Evolutionary conservation across 306 rosid genomes (phyloP).

Genomic region (Quercus robur): DNA sequence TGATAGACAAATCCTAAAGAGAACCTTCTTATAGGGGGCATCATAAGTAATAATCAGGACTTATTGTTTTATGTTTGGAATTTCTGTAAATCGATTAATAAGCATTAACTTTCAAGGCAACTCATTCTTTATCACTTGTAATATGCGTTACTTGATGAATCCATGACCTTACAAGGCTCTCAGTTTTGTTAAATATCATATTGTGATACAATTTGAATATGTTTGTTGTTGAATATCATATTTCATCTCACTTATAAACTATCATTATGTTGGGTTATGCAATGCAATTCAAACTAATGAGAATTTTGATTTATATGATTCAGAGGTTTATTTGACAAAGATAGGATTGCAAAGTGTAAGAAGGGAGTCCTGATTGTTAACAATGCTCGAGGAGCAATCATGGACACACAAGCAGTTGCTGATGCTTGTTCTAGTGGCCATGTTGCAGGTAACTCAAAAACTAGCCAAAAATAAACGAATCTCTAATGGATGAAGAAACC

Average conservation of each 20-base stretch:
- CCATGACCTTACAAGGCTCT: not conserved
- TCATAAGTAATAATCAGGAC: too few species aligned
- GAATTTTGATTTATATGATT: slow-evolving; percentile 19
- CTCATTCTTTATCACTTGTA: not conserved
- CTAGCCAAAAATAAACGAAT: not conserved
- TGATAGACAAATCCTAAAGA: not conserved
- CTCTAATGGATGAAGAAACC: not conserved
- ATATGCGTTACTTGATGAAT: not conserved
- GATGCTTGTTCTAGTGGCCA: slow-evolving; percentile 91
- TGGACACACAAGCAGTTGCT: slow-evolving; percentile 87
- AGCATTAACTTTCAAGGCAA: not conserved
- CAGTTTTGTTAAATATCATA: not conserved
- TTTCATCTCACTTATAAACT: not conserved
- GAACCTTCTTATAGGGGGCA: too few species aligned
- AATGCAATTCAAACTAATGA: not conserved
- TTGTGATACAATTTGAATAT: not conserved
- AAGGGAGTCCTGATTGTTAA: slow-evolving; percentile 84
- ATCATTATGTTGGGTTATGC: not conserved
- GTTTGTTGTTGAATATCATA: not conserved
- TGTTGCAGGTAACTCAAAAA: slow-evolving; percentile 59
- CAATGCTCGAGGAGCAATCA: slow-evolving; percentile 94
- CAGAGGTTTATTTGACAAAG: slow-evolving; percentile 83
- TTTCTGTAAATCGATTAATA: too few species aligned
- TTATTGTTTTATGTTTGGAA: too few species aligned
- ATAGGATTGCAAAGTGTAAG: slow-evolving; percentile 72